Evolutionary conservation across 495 filamentous ascomycete genomes (phyloP).

Genomic region (Oidiodendron maius): DNA sequence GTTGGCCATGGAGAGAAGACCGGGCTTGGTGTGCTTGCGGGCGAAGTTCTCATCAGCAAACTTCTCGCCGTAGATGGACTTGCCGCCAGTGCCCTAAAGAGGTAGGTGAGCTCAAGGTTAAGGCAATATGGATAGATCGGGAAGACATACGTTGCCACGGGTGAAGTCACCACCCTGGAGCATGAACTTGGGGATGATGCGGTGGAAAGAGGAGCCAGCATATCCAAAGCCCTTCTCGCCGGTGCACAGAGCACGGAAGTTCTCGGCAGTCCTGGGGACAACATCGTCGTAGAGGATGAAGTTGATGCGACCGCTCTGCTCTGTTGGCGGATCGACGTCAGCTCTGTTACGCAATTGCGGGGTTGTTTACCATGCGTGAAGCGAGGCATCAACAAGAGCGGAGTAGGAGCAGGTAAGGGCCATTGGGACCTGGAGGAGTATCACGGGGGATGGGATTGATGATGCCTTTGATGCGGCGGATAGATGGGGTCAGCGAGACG

Average conservation of each 20-base stretch:
- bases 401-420: background rate
- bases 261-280: constrained; percentile 87
- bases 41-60: constrained; percentile 78
- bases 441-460: constrained; percentile 8
- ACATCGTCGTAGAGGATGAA: constrained; percentile 84
- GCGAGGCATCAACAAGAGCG: constrained; percentile 5
- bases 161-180: constrained; percentile 99
- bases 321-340: constrained; percentile 36
- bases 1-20: constrained; percentile 79
- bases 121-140: background rate
- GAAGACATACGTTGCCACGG: constrained; percentile 77
- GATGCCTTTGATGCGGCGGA: constrained; percentile 12
- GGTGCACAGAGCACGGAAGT: constrained; percentile 93
- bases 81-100: constrained; percentile 70
- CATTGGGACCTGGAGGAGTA: too few relatives aligned
- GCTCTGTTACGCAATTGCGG: constrained; percentile 1
- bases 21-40: constrained; percentile 54
- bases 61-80: constrained; percentile 85
- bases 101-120: constrained; percentile 12
- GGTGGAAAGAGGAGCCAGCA: constrained; percentile 57
- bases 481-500: constrained; percentile 28
- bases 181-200: constrained; percentile 96
- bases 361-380: background rate
- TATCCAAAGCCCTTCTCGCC: constrained; percentile 84
- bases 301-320: constrained; percentile 72